Evolutionary conservation across 441 rosid species (phyloP), one percentile per base, ranked within the genome.

Genomic region (Bruguiera hainesii): DNA sequence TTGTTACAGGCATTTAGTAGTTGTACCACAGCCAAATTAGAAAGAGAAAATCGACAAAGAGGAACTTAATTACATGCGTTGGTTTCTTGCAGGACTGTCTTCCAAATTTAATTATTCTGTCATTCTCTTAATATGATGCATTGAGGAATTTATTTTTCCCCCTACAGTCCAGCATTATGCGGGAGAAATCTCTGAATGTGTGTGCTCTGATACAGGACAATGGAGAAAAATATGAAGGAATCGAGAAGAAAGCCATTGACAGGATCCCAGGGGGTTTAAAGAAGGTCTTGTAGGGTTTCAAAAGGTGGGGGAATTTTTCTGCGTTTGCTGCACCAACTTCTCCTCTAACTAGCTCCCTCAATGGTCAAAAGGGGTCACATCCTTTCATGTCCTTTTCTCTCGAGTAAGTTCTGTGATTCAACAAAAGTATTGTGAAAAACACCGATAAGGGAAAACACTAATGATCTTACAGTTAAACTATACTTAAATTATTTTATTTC

Each of bases 321-420:
- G 81, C 65, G 78, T 74, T 78, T 71, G 80, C 81, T 74, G 70
- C 79, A 77, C 78, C 84, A 84, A 81, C 88, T 74, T 80, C 81
- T 65, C 73, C 82, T 71, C 84, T 84, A 84, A 79, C 81, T 52
- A 63, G 61, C 81, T 68, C 65, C 67, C 79, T 76, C 25, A 48
- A 58, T 64, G 66, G 84, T 81, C 84, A 81, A 79, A 76, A 62
- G 25, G 48, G 55, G 68, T 74, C 71, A 68, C 71, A 65, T 68
- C 74, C 65, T 28, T 66, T 46, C 57, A 20, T 31, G 77, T 77
- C 73, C 29, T 71, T 61, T 60, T 71, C 79, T 21, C 31, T 21
- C 58, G 46, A 42, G 60, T 56, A 46, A 63, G 60, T 71, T 60
- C 66, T 61, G 1, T 65, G n/a, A 26, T 68, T 68, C 19, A 68